These are phyloP conservation scores for Aspergillus sp. DNA, from an alignment of 2,329 filamentous ascomycete genomes.

Conservation along the genomic window DNA sequence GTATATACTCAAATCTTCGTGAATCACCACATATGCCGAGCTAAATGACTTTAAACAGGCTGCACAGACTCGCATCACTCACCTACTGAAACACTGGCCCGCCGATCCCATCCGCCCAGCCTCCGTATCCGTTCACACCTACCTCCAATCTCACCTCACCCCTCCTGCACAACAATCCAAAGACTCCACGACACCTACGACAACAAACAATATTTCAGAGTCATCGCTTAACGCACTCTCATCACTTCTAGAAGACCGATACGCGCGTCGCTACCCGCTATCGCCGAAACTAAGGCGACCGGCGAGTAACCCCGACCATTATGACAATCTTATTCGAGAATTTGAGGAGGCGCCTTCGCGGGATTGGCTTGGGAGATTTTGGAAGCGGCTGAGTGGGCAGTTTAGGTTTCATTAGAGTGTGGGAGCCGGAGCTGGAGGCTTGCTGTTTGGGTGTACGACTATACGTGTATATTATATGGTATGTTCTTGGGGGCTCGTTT, in stretches of 20 bases:
- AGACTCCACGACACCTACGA: conserved; percentile 24
- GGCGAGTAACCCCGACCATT: conserved; percentile 56
- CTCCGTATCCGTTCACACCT: conserved; percentile 50
- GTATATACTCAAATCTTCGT: not conserved
- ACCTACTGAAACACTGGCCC: conserved; percentile 51
- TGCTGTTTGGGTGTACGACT: not conserved
- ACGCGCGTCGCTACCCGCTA: conserved; percentile 56
- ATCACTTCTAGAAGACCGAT: conserved; percentile 63
- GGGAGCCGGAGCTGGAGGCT: not conserved
- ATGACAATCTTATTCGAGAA: conserved; percentile 57
- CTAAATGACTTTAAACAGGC: conserved; percentile 3
- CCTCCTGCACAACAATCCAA: conserved; percentile 17
- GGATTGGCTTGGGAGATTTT: conserved; percentile 50
- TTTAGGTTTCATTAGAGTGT: conserved; percentile 44
- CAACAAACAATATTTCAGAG: conserved; percentile 33
- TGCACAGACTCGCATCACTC: conserved; percentile 42
- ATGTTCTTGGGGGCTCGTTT: not conserved
- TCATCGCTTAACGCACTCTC: conserved; percentile 62
- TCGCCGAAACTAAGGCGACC: conserved; percentile 54
- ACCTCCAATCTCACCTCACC: conserved; percentile 41
- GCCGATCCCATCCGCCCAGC: conserved; percentile 49
- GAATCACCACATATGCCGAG: not conserved
- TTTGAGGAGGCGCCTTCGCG: conserved; percentile 58
- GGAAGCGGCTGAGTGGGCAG: conserved; percentile 54
- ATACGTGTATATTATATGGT: conserved; percentile 10